These are phyloP conservation scores for Mallotus nudiflorus DNA, from an alignment of 345 rosid species.

Conservation along the genomic window DNA sequence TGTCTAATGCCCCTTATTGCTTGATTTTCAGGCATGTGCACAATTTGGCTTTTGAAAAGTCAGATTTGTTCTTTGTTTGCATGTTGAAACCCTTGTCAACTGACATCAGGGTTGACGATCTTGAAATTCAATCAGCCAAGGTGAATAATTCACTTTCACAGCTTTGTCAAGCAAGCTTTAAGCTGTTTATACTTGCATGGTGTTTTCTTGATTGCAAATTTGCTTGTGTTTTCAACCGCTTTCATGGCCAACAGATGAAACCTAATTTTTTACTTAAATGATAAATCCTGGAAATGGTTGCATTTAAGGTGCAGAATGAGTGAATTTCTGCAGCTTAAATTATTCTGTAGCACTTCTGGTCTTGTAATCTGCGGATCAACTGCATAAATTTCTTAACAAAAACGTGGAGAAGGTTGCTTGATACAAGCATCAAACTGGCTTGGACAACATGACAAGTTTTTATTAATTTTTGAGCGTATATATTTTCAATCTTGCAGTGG, in stretches of 20 bases:
- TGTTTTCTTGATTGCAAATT: no score
- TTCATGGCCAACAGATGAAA: background rate
- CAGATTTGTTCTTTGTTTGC: conserved; percentile 93
- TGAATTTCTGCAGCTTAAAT: no score
- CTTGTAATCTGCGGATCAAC: no score
- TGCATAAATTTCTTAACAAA: background rate
- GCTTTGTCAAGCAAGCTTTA: background rate
- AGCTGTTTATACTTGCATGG: background rate
- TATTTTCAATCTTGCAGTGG: conserved; percentile 55
- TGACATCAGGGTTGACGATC: conserved; percentile 56
- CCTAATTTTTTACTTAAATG: no score
- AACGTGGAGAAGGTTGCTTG: no score
- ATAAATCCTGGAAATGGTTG: no score
- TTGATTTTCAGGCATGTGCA: conserved; percentile 83
- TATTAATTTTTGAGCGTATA: background rate
- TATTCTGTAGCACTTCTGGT: no score
- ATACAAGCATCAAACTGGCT: no score
- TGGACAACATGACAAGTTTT: no score
- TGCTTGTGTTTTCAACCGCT: background rate
- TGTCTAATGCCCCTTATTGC: background rate
- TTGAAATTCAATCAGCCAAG: conserved; percentile 86
- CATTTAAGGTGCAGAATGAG: no score
- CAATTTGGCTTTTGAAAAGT: conserved; percentile 77
- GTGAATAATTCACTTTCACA: conserved; percentile 31
- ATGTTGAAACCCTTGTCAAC: conserved; percentile 72